Evolutionary conservation across 257 asterid species (phyloP).

Genomic region (Solanum tarijense): DNA sequence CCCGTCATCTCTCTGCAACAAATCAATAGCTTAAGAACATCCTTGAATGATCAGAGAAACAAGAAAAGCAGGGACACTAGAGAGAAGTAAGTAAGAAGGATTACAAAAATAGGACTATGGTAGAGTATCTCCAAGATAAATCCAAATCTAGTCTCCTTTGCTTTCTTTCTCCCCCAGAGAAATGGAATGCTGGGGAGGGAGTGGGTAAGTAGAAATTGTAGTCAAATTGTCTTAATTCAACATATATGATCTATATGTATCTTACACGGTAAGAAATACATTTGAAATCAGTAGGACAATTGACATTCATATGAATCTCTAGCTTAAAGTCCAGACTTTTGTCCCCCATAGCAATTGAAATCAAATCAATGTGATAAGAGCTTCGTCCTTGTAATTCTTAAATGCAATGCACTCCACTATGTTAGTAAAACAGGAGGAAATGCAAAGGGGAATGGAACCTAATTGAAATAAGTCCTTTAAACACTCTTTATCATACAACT

Average conservation of each 20-base stretch:
- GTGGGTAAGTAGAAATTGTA: neutral
- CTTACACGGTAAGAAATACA: neutral
- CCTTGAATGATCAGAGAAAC: neutral
- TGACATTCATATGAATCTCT: neutral
- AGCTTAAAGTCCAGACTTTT: neutral
- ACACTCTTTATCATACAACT: neutral
- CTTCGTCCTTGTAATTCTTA: neutral
- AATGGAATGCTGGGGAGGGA: neutral
- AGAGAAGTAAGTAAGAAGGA: neutral
- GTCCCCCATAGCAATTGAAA: neutral
- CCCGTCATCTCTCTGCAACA: constrained; percentile 58
- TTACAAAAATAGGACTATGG: neutral
- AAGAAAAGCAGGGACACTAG: neutral
- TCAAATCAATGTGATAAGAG: neutral
- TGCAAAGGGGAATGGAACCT: neutral
- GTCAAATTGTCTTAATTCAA: neutral
- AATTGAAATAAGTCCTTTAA: neutral
- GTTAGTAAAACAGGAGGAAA: neutral
- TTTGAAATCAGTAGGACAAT: neutral
- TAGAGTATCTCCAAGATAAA: neutral
- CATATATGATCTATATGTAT: neutral
- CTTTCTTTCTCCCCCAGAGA: neutral
- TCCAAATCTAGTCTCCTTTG: neutral
- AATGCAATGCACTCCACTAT: neutral
- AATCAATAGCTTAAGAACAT: neutral